Evolutionary conservation across 108 stramenopile species (phyloP).

Genomic region (Cyclotella atomus): DNA sequence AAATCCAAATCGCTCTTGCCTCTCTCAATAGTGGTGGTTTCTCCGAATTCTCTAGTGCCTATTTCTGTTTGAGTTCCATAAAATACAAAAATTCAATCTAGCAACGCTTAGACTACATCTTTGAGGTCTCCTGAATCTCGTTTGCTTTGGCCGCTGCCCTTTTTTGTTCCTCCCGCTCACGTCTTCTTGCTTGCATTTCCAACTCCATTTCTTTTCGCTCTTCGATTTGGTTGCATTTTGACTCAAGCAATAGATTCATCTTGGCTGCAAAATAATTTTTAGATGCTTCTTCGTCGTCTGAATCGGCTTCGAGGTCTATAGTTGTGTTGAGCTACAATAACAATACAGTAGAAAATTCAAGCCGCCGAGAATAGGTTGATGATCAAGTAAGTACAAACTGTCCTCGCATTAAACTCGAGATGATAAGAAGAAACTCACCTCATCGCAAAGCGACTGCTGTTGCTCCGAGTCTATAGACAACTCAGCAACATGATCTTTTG

Average conservation of each 20-base stretch:
- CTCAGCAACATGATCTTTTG: not conserved
- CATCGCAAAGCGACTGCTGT: too few species aligned
- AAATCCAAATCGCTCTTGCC: too few species aligned
- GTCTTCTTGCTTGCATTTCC: conserved; percentile 24
- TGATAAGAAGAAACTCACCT: too few species aligned
- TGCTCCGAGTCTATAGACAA: too few species aligned
- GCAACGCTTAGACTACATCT: not conserved
- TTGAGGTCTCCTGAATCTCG: not conserved
- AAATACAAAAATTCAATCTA: not conserved
- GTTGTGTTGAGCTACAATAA: not conserved
- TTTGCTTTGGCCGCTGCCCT: conserved; percentile 1
- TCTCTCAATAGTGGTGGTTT: too few species aligned
- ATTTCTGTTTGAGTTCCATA: too few species aligned
- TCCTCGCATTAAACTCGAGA: too few species aligned
- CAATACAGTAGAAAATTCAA: too few species aligned
- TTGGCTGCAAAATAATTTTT: conserved; percentile 18
- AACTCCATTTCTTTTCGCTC: conserved; percentile 29
- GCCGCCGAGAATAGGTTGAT: too few species aligned
- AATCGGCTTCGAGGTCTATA: not conserved
- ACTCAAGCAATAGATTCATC: conserved; percentile 14
- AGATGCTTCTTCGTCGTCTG: conserved; percentile 8
- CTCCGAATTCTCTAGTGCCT: too few species aligned
- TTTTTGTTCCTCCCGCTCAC: conserved; percentile 25
- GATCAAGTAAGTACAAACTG: too few species aligned
- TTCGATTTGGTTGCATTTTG: conserved; percentile 27